phyloP scores from a whole-genome alignment of 257 asterid genomes.

The Capsicum baccatum region DNA sequence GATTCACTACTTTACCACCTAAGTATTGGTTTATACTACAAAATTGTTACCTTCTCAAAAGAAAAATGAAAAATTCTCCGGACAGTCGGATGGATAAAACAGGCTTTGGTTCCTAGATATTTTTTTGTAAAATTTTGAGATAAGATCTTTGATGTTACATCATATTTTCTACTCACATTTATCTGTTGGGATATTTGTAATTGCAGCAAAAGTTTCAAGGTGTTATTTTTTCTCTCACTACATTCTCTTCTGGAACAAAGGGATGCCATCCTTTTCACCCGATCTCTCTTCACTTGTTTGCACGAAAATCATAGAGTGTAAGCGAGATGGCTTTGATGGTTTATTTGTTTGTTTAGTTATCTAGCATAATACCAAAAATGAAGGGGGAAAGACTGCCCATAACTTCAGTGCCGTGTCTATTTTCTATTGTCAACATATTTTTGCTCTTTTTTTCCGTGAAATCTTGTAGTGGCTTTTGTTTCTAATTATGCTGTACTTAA shows the following conservation, averaged over 20 bases:
- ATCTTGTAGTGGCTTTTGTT: not conserved
- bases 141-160: not conserved
- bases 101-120: conserved; percentile 2
- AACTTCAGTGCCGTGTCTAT: not conserved
- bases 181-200: not conserved
- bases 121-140: not conserved
- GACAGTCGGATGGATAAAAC: not conserved
- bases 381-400: conserved; percentile 12
- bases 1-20: no score
- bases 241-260: conserved; percentile 4
- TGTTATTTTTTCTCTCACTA: not conserved
- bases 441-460: not conserved
- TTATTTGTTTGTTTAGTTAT: conserved; percentile 1
- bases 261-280: not conserved
- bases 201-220: not conserved
- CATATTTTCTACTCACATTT: not conserved
- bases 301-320: not conserved
- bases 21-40: no score
- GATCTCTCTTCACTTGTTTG: not conserved
- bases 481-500: not conserved
- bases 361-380: not conserved
- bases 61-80: no score
- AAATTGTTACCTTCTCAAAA: no score
- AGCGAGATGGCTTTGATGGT: conserved; percentile 8
- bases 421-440: not conserved